Evolutionary conservation across 2,329 filamentous ascomycete genomes (phyloP), one percentile per base, ranked within the genome.

Genomic region (Cordyceps pruinosa): DNA sequence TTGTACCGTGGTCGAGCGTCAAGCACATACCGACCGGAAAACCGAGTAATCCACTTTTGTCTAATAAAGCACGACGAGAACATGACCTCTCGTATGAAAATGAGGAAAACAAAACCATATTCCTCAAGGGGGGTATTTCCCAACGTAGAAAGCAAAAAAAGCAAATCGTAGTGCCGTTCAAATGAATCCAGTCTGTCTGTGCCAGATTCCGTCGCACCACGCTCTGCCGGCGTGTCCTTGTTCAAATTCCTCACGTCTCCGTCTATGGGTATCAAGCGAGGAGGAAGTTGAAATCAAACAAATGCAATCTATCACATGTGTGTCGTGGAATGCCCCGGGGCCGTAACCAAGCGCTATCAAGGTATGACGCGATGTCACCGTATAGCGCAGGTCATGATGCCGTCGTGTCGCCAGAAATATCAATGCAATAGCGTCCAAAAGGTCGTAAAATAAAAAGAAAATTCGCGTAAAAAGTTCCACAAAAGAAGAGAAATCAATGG

Each of bases 21-120:
- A 66, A 72, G 72, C 70, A 66, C 66, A 56, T 68, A 60, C 62
- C 60, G 70, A 76, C 77, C 72, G 78, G 76, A 81, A 73, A 80
- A 79, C 77, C 75, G 80, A 83, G 79, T 81, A 82, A 82, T 81
- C 80, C 79, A 79, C 78, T 83, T 84, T 83, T 83, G 78, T 84
- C 81, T 84, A n/a, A 84, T 80, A 75, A 71, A 63, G 69, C 68
- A 72, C 71, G 72, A 71, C 72, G 72, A 74, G 71, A 70, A 68
- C 72, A 75, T 71, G 72, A 74, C 70, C 69, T 74, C 70, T 74
- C 71, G 71, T 66, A 69, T 71, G 66, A 72, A 73, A 71, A 66
- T 65, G 68, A 56, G 53, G 35, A 68, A 68, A 69, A 56, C n/a
- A 55, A 53, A 59, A 56, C 42, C 70, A 70, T 70, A 66, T 69